phyloP scores from a whole-genome alignment of 1,284 basidiomycete genomes.

The Leccinum pachyderme region DNA sequence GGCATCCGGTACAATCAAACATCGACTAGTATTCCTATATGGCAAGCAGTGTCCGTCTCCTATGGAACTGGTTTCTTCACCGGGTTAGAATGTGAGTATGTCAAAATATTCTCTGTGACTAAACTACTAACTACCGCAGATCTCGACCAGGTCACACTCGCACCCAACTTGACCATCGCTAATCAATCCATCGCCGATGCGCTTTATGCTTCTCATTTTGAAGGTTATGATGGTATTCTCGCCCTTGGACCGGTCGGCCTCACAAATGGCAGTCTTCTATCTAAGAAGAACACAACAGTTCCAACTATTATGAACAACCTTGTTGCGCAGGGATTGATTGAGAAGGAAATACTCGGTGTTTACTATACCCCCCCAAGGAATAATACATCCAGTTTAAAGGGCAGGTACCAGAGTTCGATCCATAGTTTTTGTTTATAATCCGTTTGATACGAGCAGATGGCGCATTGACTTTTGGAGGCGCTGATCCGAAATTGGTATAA shows the following conservation, averaged over 20 bases:
- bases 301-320: conserved; percentile 31
- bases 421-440: background rate
- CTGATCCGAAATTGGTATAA: conserved; percentile 7
- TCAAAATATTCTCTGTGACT: background rate
- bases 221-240: conserved; percentile 23
- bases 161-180: conserved; percentile 14
- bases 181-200: conserved; percentile 30
- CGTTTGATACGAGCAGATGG: conserved; percentile 20
- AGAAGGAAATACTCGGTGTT: conserved; percentile 19
- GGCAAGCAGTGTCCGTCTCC: conserved; percentile 20
- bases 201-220: conserved; percentile 8
- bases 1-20: conserved; percentile 22
- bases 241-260: conserved; percentile 27
- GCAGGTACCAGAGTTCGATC: background rate
- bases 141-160: conserved; percentile 22
- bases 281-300: conserved; percentile 4
- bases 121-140: conserved; percentile 13
- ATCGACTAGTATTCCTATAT: conserved; percentile 24
- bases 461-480: conserved; percentile 25
- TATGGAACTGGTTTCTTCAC: conserved; percentile 24
- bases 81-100: conserved; percentile 25
- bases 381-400: conserved; percentile 15
- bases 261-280: conserved; percentile 12
- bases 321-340: conserved; percentile 15
- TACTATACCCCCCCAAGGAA: conserved; percentile 24